Evolutionary conservation across 208 protist species (phyloP), one percentile per base, ranked within the genome.

Genomic region (Crithidia acanthocephali): DNA sequence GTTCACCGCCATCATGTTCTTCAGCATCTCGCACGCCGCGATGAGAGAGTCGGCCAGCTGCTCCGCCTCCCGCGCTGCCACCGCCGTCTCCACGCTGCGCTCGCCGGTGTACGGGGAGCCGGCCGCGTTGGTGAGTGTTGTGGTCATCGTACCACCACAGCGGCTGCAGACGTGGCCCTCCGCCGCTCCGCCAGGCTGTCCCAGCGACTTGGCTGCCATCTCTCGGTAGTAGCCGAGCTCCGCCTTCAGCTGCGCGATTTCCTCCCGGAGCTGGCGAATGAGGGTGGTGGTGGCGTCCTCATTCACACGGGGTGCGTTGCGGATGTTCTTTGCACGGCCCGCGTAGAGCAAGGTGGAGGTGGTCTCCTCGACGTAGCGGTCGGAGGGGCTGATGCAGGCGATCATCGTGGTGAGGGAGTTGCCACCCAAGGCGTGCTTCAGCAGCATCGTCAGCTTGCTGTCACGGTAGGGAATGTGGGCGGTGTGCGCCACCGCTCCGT

Each of bases 381-480:
- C 92, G 1, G 84, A 91, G 1, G 85, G 90, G 20, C 64, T 93
- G 59, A 97, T 94, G 79, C 92, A 97, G 25, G 92, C 93, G 28
- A 98, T 69, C 92, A 98, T 97, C 16, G 88, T 78, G 10, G 96
- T 98, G 63, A 94, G 93, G n/a, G 88, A 93, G 79, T 95, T 97
- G 28, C 95, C 95, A 33, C 95, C 95, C 13, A 95, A 76, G 23
- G 88, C 87, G 59, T 95, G 86, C 72, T 87, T 85, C 27, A 98
- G 81, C 50, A 97, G 76, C 78, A 85, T 88, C 7, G 95, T 98
- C 37, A 97, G 85, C 61, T 95, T 96, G 56, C 86, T 91, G 55
- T 97, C 94, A 13, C 94, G 90, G 68, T 98, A 98, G 9, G 94
- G 95, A 27, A 98, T 80, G 80, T 97, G 92, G 9, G 68, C 70